Evolutionary conservation across 2,329 filamentous ascomycete genomes (phyloP).

Genomic region (Penicillium palitans): DNA sequence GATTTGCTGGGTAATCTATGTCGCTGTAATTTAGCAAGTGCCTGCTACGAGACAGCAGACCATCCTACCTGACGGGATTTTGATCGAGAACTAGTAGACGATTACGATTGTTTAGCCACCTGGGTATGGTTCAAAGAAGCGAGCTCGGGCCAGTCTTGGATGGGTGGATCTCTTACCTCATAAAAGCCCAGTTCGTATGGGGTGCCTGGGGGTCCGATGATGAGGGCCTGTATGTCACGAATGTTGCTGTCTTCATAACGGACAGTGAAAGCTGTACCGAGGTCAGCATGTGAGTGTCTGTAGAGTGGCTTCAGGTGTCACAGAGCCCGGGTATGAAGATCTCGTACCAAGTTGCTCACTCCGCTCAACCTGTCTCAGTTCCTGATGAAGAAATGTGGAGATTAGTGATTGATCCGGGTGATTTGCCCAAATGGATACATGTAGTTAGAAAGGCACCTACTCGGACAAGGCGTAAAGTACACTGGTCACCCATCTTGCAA

Average conservation of each 20-base stretch:
- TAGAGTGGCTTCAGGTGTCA: not conserved
- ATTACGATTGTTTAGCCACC: not conserved
- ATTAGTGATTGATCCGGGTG: not conserved
- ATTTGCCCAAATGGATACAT: not conserved
- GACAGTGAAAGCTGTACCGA: slow-evolving; percentile 70
- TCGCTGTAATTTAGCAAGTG: slow-evolving; percentile 2
- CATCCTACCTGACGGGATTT: slow-evolving; percentile 68
- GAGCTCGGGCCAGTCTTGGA: not conserved
- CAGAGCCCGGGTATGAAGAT: not conserved
- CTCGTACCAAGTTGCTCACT: slow-evolving; percentile 16
- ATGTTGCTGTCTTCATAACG: slow-evolving; percentile 86
- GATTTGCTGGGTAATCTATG: slow-evolving; percentile 75
- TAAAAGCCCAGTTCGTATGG: slow-evolving; percentile 98
- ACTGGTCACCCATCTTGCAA: slow-evolving; percentile 17
- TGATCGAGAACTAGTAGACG: slow-evolving; percentile 66
- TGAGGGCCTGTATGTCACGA: slow-evolving; percentile 79
- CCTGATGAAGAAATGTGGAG: slow-evolving; percentile 5
- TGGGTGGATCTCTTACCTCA: slow-evolving; percentile 62
- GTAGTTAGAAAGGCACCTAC: slow-evolving; percentile 4
- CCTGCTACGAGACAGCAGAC: not conserved
- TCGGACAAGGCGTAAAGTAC: slow-evolving; percentile 18
- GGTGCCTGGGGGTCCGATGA: slow-evolving; percentile 89
- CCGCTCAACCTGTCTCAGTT: slow-evolving; percentile 15
- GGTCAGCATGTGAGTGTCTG: slow-evolving; percentile 17
- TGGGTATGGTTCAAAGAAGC: not conserved